Conservation (phyloP, 768 basidiomycete species). For the Aureoboletus auriporus region DNA sequence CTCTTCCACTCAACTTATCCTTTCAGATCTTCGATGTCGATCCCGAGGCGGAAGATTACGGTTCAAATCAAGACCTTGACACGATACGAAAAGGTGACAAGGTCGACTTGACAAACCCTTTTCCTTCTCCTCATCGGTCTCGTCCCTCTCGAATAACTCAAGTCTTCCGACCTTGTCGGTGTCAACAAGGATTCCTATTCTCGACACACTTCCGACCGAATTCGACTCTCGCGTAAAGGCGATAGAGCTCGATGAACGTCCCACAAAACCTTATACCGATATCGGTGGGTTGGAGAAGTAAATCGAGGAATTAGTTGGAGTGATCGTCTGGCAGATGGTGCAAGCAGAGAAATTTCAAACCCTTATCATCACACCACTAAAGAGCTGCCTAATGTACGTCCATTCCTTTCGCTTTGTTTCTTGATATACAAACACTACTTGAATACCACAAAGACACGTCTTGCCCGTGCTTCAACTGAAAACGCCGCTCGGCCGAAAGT, state of each 20-base stretch:
- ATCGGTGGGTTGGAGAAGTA: slow-evolving; percentile 99
- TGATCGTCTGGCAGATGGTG: slow-evolving; percentile 97
- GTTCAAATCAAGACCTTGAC: slow-evolving; percentile 92
- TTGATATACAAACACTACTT: slow-evolving; percentile 1
- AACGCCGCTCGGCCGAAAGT: slow-evolving; percentile 97
- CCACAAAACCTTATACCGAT: slow-evolving; percentile 95
- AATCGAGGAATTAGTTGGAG: slow-evolving; percentile 97
- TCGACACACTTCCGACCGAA: slow-evolving; percentile 94
- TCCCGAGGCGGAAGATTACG: slow-evolving; percentile 89
- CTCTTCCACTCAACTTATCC: slow-evolving; percentile 3
- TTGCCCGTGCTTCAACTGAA: slow-evolving; percentile 91
- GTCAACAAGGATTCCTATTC: slow-evolving; percentile 99
- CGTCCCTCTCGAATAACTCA: slow-evolving; percentile 87
- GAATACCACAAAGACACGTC: slow-evolving; percentile 96
- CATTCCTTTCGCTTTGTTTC: neutral
- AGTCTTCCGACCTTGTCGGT: slow-evolving; percentile 91
- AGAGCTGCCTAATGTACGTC: slow-evolving; percentile 93
- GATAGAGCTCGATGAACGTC: slow-evolving; percentile 99
- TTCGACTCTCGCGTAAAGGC: slow-evolving; percentile 98
- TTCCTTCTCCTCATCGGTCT: slow-evolving; percentile 98
- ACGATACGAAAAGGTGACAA: slow-evolving; percentile 98
- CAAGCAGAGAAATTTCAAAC: slow-evolving; percentile 98
- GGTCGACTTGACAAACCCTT: slow-evolving; percentile 96
- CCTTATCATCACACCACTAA: slow-evolving; percentile 95
- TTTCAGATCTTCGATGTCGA: slow-evolving; percentile 88